A percentile compares a stretch with the other conserved stretches of the same genome.
Evolutionary conservation across 352 stramenopile genomes (phyloP).

Genomic region (Pythium coloratum): DNA sequence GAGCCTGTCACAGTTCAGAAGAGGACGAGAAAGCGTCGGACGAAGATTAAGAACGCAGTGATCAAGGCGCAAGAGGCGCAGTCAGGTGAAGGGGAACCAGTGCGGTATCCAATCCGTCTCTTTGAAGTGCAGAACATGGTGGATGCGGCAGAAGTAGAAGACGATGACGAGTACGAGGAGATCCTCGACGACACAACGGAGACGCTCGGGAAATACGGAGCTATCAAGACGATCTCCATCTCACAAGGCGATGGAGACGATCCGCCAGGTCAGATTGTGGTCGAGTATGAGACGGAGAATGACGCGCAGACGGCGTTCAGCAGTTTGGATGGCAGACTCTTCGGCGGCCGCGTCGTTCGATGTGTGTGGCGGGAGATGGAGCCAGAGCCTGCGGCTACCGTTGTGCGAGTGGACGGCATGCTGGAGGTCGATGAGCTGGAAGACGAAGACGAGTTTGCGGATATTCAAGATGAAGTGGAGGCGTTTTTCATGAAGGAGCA

Average conservation of each 20-base stretch:
- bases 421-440: conserved; percentile 45
- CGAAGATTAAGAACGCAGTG: conserved; percentile 35
- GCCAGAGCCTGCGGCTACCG: background rate
- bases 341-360: conserved; percentile 18
- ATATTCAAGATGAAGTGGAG: conserved; percentile 42
- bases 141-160: conserved; percentile 32
- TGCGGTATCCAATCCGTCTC: background rate
- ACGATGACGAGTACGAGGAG: conserved; percentile 36
- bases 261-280: conserved; percentile 16
- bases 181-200: conserved; percentile 21
- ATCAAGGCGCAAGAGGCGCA: background rate
- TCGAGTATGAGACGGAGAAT: conserved; percentile 12
- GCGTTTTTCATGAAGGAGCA: conserved; percentile 35
- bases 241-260: background rate
- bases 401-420: conserved; percentile 30
- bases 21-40: conserved; percentile 31
- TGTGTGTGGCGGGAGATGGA: conserved; percentile 18
- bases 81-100: background rate
- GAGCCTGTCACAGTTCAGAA: background rate
- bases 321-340: conserved; percentile 24
- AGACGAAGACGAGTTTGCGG: conserved; percentile 51
- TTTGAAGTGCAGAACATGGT: conserved; percentile 31
- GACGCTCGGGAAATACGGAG: conserved; percentile 2
- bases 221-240: background rate
- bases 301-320: conserved; percentile 20